Conservation (phyloP, 1,284 basidiomycete genomes). For the Schizophyllum commune region DNA sequence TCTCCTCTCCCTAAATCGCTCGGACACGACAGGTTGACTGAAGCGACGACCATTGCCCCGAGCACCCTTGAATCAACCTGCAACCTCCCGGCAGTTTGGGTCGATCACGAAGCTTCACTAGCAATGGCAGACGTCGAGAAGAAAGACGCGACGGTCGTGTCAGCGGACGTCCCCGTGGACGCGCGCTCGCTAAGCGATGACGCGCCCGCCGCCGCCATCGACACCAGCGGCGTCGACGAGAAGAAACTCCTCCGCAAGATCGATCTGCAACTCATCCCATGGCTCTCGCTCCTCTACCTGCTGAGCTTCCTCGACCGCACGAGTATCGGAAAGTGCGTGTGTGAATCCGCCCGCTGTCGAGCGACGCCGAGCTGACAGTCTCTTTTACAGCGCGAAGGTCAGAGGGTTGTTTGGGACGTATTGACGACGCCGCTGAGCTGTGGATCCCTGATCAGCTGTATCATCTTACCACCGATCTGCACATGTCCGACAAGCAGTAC, state of each 20-base stretch:
- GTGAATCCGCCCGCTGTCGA: not conserved
- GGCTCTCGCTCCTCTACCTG: slow-evolving; percentile 31
- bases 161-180: not conserved
- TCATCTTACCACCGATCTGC: slow-evolving; percentile 41
- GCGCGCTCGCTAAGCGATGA: not conserved
- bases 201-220: slow-evolving; percentile 28
- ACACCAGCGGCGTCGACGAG: slow-evolving; percentile 52
- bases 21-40: too few species aligned
- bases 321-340: slow-evolving; percentile 65
- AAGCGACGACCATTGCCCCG: too few species aligned
- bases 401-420: slow-evolving; percentile 2
- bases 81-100: not conserved
- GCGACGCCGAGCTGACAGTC: not conserved
- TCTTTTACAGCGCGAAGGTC: slow-evolving; percentile 45
- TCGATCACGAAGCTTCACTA: not conserved
- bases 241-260: slow-evolving; percentile 58
- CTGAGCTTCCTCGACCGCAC: slow-evolving; percentile 72
- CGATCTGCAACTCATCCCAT: slow-evolving; percentile 57
- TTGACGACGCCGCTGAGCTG: not conserved
- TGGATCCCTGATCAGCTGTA: slow-evolving; percentile 36
- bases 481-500: slow-evolving; percentile 57
- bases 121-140: not conserved
- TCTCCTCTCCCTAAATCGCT: not conserved
- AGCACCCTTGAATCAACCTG: not conserved
- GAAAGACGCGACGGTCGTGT: not conserved